Evolutionary conservation across 2,329 filamentous ascomycete genomes (phyloP), one percentile per base, ranked within the genome.

Genomic region (Colletotrichum lindemuthianum): DNA sequence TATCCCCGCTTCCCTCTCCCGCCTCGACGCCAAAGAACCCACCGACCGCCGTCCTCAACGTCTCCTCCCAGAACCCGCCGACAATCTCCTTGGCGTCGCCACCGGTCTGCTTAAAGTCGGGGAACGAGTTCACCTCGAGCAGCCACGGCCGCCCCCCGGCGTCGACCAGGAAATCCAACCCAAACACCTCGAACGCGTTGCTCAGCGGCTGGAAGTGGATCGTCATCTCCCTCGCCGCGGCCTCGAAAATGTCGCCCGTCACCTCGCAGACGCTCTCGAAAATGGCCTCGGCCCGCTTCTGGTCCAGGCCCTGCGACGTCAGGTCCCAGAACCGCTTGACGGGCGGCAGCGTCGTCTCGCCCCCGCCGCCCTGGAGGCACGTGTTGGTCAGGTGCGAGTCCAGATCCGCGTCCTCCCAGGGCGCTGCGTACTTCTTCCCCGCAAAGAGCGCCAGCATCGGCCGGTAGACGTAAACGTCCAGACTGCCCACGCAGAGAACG

Each of bases 401-500:
- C 6, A 97, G 86, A 69, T 81, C 78, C 45, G 78, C 77, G 13
- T 57, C 66, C 15, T 79, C 78, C 77, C 84, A 85, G 0, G 94
- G 95, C 0, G 90, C 74, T 1, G 77, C 72, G 78, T 98, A 99
- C 0, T 88, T 77, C 67, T 87, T 86, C 9, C 88, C 89, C 0
- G 96, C 93, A 78, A 98, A 98, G 40, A 99, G 88, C 0, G 95
- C 94, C 10, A 99, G 89, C 93, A 98, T 97, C 65, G 89, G 88
- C 70, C 83, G 88, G 84, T 96, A 97, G 70, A 98, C 92, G 78
- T 92, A 94, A 58, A 98, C 88, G 65, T 88, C 84, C 11, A 99
- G 82, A 1, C 89, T 87, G 47, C 93, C 94, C 2, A 89, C 83
- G 56, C 92, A 92, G 64, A 97, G 85, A 32, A 97, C 92, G 77